These are phyloP conservation scores for Terana coerulea DNA, from an alignment of 768 basidiomycete species.

Conservation along the genomic window DNA sequence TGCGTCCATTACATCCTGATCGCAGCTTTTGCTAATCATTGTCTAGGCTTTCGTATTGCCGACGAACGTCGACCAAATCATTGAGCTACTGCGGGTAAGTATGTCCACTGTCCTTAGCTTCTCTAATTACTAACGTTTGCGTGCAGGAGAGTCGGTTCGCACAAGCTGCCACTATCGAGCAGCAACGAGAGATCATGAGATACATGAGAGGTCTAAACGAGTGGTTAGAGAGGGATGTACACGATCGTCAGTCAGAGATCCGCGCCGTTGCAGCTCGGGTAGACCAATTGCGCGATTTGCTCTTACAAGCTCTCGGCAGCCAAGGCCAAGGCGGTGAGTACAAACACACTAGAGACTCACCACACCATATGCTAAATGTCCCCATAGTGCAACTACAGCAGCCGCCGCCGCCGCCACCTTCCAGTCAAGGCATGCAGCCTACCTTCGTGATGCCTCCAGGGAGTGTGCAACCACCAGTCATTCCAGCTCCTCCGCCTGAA, in stretches of 20 bases:
- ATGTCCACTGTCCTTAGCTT: not conserved
- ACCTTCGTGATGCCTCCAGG: too few relatives aligned
- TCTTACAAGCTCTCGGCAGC: constrained; percentile 4
- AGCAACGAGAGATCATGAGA: constrained; percentile 75
- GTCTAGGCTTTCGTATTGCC: constrained; percentile 61
- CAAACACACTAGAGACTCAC: too few relatives aligned
- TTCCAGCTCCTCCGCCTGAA: not conserved
- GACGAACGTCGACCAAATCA: constrained; percentile 59
- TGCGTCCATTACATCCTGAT: not conserved
- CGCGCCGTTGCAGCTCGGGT: constrained; percentile 62
- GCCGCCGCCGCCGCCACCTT: not conserved
- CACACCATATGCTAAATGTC: too few relatives aligned
- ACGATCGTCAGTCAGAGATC: constrained; percentile 73
- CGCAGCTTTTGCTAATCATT: not conserved
- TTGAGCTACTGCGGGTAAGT: constrained; percentile 64
- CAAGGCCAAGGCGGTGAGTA: constrained; percentile 17
- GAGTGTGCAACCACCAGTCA: not conserved
- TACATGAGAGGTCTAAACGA: constrained; percentile 75
- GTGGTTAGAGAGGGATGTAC: constrained; percentile 77
- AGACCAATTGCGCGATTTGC: constrained; percentile 36
- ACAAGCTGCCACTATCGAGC: constrained; percentile 70
- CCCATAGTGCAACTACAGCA: not conserved
- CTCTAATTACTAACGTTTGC: constrained; percentile 9
- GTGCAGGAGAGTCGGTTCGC: constrained; percentile 71
- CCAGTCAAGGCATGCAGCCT: too few relatives aligned